Conservation (phyloP, 345 rosid genomes). For the Trapa bicornis region DNA sequence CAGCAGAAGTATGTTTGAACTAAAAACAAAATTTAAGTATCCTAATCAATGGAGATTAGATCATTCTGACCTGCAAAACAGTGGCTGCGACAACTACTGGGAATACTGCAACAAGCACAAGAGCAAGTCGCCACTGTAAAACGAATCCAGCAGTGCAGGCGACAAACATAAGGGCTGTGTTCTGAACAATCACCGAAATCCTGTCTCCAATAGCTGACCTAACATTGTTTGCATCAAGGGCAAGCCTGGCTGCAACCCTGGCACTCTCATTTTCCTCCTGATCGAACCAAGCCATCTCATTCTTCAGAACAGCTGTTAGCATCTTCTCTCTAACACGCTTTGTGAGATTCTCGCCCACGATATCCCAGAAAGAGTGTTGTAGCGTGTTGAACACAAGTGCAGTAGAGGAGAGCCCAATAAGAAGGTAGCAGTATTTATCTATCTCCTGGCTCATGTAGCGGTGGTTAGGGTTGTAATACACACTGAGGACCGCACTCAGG, state of each 20-base stretch:
- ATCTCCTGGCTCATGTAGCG: slow-evolving; percentile 80
- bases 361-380: slow-evolving; percentile 96
- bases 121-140: slow-evolving; percentile 97
- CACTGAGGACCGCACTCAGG: slow-evolving; percentile 81
- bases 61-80: slow-evolving; percentile 70
- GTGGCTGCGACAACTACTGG: slow-evolving; percentile 98
- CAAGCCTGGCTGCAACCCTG: slow-evolving; percentile 74
- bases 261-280: slow-evolving; percentile 96
- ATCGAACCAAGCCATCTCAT: slow-evolving; percentile 98
- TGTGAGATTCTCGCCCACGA: slow-evolving; percentile 94
- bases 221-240: slow-evolving; percentile 95
- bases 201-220: slow-evolving; percentile 97
- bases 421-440: slow-evolving; percentile 72
- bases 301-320: slow-evolving; percentile 75
- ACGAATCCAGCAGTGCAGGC: slow-evolving; percentile 97
- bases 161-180: slow-evolving; percentile 84
- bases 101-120: slow-evolving; percentile 83
- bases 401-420: slow-evolving; percentile 91
- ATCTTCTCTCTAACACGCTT: slow-evolving; percentile 93
- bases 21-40: no score
- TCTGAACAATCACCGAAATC: slow-evolving; percentile 90
- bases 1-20: background rate
- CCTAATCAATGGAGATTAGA: background rate
- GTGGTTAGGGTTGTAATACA: slow-evolving; percentile 79
- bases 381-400: slow-evolving; percentile 85